Base-by-base conservation (phyloP, 140 eudicot genomes). In the Stevia rebaudiana region DNA sequence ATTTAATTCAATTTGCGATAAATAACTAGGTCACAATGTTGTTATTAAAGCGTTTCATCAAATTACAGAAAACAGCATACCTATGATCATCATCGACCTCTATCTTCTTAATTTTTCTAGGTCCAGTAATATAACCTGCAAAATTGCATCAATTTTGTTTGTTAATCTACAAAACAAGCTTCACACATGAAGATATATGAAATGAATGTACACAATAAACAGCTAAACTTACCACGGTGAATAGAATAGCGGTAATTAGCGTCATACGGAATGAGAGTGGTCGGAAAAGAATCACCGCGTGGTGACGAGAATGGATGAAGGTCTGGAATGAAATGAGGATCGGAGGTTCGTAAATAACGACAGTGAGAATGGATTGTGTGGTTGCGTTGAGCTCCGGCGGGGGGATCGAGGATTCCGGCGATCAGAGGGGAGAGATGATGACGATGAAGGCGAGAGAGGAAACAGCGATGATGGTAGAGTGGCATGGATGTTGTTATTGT, bases 91-190 rank as follows among this genome's bases (percentile, higher is more conserved):
- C 33, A 28, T 28, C 33, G 4, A 28, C 33, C 4, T 28, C 33
- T 54, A 54, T 54, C 79, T 60, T 71, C 74, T 68, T 72, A 22
- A 82, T 61, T 49, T 80, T 83, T 22, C 87, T 91, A 69, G 92
- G 75, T 79, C 98, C 71, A 19, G 95, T 91, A 35, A 87, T 54
- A 41, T 80, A 76, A 78, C 79, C 98, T 87, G 86, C 85, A 78
- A 51, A 44, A 5, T 44, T 22, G 15, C 22, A 15, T 5, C 51
- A 44, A 15, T 44, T 44, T 16, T 5, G 11, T 44, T 44, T 44
- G 33, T 28, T 15, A 44, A 0, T 15, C 2, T 44, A 4, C 21
- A n/a, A 15, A 44, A 0, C 48, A 1, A 31, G 44, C n/a, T n/a
- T n/a, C n/a, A n/a, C n/a, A n/a, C n/a, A n/a, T n/a, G n/a, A n/a